Base-by-base conservation (phyloP, 352 stramenopile species). In the Globisporangium nagaii region DNA sequence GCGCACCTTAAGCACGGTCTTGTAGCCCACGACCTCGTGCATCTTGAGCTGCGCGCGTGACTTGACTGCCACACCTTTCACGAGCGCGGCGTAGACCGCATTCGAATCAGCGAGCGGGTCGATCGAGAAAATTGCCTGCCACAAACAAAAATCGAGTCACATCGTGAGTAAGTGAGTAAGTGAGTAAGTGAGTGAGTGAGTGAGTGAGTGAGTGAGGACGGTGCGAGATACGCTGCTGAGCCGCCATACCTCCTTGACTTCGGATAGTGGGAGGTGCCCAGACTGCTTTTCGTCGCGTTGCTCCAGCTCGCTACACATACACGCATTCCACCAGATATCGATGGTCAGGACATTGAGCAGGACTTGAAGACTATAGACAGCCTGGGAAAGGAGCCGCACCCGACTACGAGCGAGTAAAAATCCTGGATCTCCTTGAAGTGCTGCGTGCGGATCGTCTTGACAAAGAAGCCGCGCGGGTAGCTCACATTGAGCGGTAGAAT, bases 371-470 rank as follows among this genome's bases (percentile, higher is more conserved):
- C n/a, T n/a, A n/a, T n/a, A n/a, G n/a, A n/a, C n/a, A n/a, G n/a
- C n/a, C n/a, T n/a, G n/a, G n/a, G n/a, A n/a, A 57, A 20, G 20
- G 56, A 30, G 28, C 36, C 24, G n/a, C 53, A 91, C 81, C 69
- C 71, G 2, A 71, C 40, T 3, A 93, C 62, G 6, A 74, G 59
- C 5, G 58, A 34, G 44, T 90, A 90, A 39, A 86, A 90, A 40
- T 90, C 79, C 46, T 89, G 78, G 37, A 93, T 88, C 60, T 93
- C 79, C 53, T 89, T 89, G 34, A 88, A 90, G 37, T 93, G 82
- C 66, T 93, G 82, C 17, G 79, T 79, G 24, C 82, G 82, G 1
- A 93, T 68, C 7, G 75, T 87, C 39, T 90, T 93, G 25, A 88
- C 70, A 19, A 90, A 90, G 58, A 88, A 89, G 0, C 82, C 82